Base-by-base conservation (phyloP, 306 rosid species). In the Pterocarpus macrocarpus region DNA sequence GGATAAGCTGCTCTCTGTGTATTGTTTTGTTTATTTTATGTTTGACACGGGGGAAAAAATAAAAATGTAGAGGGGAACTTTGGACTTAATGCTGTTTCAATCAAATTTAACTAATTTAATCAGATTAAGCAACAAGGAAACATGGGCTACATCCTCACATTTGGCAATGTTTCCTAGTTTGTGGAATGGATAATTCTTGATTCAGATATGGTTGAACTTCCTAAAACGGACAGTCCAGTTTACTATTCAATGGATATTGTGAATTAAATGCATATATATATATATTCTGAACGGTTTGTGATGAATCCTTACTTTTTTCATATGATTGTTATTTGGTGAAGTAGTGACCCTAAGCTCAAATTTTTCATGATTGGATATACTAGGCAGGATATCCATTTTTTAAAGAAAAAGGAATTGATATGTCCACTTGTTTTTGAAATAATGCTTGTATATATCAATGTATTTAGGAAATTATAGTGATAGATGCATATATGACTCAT, bases 201-300 rank as follows among this genome's bases (percentile, higher is more conserved):
- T 83, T 53, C 45, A 34, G 56, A 63, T 28, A 8, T 16, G 64
- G 47, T 64, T 43, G 64, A 69, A 61, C 57, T 49, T 69, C 81
- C 58, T 68, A n/a, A 68, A 9, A 50, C 38, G 44, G 67, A 57
- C 28, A 35, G 47, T 34, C 3, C n/a, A 73, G 64, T 49, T 52
- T 64, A 47, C 77, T 36, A 71, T 14, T 56, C 39, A 8, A 22
- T 10, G 49, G 34, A 30, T 4, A 55, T 56, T 56, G 15, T 10
- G n/a, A n/a, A n/a, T n/a, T n/a, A n/a, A n/a, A n/a, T n/a, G n/a
- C n/a, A n/a, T n/a, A n/a, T n/a, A 22, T 22, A 22, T 22, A 22
- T 22, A 22, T 22, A 22, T 30, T 53, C 12, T 73, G 67, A 75
- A 47, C 0, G 7, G 47, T 69, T 76, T 82, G 22, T 39, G 59